phyloP scores from a whole-genome alignment of 208 protist species.

The Trichomonas tenax region DNA sequence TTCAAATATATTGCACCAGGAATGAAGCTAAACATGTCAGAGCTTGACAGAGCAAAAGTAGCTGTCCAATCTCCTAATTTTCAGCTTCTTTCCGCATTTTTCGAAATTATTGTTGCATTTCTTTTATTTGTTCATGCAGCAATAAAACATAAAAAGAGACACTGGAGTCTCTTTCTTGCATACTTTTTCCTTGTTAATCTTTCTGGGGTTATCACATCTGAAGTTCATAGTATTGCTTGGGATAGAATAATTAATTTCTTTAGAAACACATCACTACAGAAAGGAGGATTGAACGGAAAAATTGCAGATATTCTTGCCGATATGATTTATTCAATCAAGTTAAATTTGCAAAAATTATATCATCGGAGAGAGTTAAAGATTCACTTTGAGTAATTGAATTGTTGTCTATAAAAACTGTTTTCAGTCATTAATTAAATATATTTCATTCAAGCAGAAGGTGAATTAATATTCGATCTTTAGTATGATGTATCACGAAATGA shows the following conservation, averaged over 20 bases:
- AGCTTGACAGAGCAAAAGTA: background rate
- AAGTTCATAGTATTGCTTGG: background rate
- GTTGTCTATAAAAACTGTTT: no score
- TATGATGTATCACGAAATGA: no score
- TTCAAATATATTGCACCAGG: background rate
- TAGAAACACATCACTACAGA: background rate
- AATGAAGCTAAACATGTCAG: background rate
- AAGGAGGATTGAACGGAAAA: background rate
- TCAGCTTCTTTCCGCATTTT: background rate
- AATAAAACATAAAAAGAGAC: background rate
- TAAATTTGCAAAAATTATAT: background rate
- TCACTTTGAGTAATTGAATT: background rate
- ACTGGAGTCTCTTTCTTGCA: background rate
- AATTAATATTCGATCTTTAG: no score
- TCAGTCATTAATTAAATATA: no score
- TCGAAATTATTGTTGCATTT: background rate
- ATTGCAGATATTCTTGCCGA: background rate
- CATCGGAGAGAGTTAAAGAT: background rate
- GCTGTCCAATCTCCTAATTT: background rate
- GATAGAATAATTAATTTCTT: background rate
- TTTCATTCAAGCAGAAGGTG: no score
- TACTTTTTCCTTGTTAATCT: background rate
- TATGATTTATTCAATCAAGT: background rate
- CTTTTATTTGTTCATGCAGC: background rate
- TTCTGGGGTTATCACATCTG: background rate